Percentiles rank a stretch among this genome's conserved stretches.
Evolutionary conservation across 768 basidiomycete species (phyloP).

Genomic region (Mycena latifolia): DNA sequence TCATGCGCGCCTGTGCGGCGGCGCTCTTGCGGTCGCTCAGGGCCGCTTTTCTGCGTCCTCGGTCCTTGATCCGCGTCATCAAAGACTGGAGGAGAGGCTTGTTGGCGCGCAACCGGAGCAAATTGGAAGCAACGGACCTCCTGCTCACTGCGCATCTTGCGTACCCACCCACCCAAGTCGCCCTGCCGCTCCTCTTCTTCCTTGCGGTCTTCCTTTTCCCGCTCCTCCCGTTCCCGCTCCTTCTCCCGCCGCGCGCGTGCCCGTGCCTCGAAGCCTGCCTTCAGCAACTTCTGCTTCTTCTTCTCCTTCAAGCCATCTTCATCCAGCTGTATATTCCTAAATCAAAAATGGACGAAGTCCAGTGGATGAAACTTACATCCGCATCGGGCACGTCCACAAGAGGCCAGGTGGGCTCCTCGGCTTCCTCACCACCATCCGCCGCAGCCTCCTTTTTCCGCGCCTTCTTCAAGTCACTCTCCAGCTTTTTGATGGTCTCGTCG

Average conservation of each 20-base stretch:
- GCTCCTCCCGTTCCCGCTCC: constrained; percentile 84
- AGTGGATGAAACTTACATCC: constrained; percentile 63
- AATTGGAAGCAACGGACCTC: constrained; percentile 61
- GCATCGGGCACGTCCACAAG: constrained; percentile 93
- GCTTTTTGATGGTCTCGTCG: constrained; percentile 87
- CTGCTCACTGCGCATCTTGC: constrained; percentile 81
- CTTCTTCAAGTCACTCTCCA: constrained; percentile 82
- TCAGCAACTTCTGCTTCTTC: constrained; percentile 91
- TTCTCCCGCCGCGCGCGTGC: constrained; percentile 88
- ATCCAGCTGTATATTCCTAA: constrained; percentile 65
- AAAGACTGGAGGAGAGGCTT: constrained; percentile 61
- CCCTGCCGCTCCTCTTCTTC: constrained; percentile 84
- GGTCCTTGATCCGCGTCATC: constrained; percentile 88
- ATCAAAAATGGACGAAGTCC: background rate
- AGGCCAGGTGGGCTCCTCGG: constrained; percentile 88
- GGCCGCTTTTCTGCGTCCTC: constrained; percentile 83
- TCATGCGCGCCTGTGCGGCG: constrained; percentile 96
- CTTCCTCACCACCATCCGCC: constrained; percentile 69
- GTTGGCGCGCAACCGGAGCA: background rate
- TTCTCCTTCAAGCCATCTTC: constrained; percentile 96
- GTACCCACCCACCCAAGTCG: constrained; percentile 82
- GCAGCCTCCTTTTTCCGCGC: constrained; percentile 86
- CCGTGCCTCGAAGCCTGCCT: constrained; percentile 94
- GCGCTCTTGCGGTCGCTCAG: constrained; percentile 94
- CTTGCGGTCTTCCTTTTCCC: constrained; percentile 73